phyloP scores from a whole-genome alignment of 2,329 filamentous ascomycete genomes.

The Didymosphaeria variabile region DNA sequence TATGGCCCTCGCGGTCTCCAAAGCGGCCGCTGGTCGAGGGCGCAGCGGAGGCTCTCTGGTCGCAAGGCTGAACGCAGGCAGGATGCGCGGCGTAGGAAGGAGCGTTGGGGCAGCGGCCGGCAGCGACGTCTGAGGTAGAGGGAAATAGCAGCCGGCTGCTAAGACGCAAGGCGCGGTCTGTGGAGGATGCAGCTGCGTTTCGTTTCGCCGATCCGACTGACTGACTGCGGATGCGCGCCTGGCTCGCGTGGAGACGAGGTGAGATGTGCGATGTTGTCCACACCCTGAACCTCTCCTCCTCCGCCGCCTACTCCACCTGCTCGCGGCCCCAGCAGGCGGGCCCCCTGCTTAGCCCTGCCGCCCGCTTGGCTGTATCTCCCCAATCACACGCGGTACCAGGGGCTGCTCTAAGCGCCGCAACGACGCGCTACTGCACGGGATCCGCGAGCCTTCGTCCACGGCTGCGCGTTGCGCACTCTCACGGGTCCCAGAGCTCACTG shows the following conservation, averaged over 20 bases:
- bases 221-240: constrained; percentile 16
- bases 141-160: constrained; percentile 34
- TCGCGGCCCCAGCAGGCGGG: constrained; percentile 21
- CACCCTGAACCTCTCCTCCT: constrained; percentile 4
- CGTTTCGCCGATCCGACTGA: constrained; percentile 25
- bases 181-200: constrained; percentile 20
- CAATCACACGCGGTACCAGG: not conserved
- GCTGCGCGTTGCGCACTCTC: constrained; percentile 5
- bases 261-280: constrained; percentile 5
- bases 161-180: constrained; percentile 17
- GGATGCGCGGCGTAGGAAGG: constrained; percentile 28
- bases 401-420: constrained; percentile 27
- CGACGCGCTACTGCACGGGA: constrained; percentile 21
- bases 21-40: constrained; percentile 22
- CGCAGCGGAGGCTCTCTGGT: constrained; percentile 11
- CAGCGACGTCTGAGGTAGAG: constrained; percentile 18
- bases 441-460: constrained; percentile 19
- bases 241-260: constrained; percentile 15
- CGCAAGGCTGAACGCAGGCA: constrained; percentile 33
- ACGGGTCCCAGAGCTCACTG: constrained; percentile 6
- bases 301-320: constrained; percentile 23
- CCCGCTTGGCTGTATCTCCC: constrained; percentile 15
- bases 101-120: constrained; percentile 29
- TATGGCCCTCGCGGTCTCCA: constrained; percentile 19
- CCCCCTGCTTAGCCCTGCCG: constrained; percentile 21